phyloP scores from a whole-genome alignment of 1,139 yeast species.

The Candida sanyaensis region DNA sequence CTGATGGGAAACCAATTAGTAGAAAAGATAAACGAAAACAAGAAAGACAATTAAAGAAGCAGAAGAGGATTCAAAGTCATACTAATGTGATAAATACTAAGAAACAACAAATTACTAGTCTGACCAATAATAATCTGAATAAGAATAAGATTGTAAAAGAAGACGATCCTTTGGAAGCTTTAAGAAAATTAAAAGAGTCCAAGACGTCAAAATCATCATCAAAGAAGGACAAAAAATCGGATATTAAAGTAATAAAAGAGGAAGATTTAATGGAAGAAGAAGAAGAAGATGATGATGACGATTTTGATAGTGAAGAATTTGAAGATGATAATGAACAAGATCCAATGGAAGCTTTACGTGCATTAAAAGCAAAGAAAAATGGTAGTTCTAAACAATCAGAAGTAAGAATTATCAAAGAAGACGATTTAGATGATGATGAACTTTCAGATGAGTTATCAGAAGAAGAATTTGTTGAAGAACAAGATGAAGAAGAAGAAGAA shows the following conservation, averaged over 20 bases:
- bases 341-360: conserved; percentile 25
- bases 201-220: conserved; percentile 18
- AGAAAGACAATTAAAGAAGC: conserved; percentile 54
- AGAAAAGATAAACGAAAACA: conserved; percentile 62
- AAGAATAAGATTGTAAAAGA: conserved; percentile 13
- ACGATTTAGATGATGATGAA: conserved; percentile 19
- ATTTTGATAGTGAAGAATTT: neutral
- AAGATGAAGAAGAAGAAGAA: too few species aligned
- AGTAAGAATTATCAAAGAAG: conserved; percentile 27
- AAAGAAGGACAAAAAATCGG: conserved; percentile 8
- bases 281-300: conserved; percentile 20
- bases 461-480: conserved; percentile 11
- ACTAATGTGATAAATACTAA: neutral
- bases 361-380: conserved; percentile 20
- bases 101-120: conserved; percentile 4
- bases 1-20: conserved; percentile 24
- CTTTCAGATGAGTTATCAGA: conserved; percentile 23
- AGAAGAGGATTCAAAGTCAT: conserved; percentile 23
- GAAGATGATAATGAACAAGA: conserved; percentile 17
- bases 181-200: conserved; percentile 22
- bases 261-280: conserved; percentile 22
- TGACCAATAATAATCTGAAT: conserved; percentile 6
- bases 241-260: conserved; percentile 24
- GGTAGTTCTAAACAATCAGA: conserved; percentile 20
- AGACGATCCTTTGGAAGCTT: conserved; percentile 26